A percentile compares a stretch with the other conserved stretches of the same genome.
Evolutionary conservation across 2,329 filamentous ascomycete genomes (phyloP).

Genomic region (Sarocladium kiliense): DNA sequence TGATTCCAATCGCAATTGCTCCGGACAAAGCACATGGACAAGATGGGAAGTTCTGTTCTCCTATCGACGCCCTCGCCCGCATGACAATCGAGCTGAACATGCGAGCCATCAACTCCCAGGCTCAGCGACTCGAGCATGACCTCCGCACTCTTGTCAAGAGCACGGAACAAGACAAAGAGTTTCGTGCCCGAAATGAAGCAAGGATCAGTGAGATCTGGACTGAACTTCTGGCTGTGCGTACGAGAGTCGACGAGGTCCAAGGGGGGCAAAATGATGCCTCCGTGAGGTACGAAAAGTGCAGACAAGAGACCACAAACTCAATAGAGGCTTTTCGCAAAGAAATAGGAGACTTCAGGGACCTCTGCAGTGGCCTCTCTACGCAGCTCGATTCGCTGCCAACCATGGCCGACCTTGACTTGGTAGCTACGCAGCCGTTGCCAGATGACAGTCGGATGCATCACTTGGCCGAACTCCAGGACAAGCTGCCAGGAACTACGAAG

Average conservation of each 20-base stretch:
- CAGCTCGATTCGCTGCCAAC: conserved; percentile 19
- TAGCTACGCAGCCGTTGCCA: neutral
- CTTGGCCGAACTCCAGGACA: neutral
- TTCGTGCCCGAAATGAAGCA: conserved; percentile 22
- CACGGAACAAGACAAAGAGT: conserved; percentile 23
- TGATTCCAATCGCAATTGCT: neutral
- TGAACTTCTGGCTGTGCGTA: conserved; percentile 26
- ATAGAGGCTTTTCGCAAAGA: conserved; percentile 17
- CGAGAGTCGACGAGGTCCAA: conserved; percentile 17
- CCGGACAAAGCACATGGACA: neutral
- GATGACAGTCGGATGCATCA: neutral
- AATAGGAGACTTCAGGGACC: conserved; percentile 17
- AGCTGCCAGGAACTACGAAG: neutral
- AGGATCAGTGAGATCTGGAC: conserved; percentile 22
- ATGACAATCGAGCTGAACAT: conserved; percentile 33
- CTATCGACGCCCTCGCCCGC: conserved; percentile 27
- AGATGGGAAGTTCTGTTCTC: conserved; percentile 15
- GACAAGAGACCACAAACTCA: conserved; percentile 15
- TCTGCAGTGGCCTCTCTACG: conserved; percentile 17
- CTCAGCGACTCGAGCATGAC: conserved; percentile 24
- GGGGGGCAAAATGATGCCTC: conserved; percentile 11
- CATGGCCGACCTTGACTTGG: conserved; percentile 14
- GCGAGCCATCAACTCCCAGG: conserved; percentile 21
- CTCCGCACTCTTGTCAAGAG: conserved; percentile 20
- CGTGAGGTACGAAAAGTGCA: conserved; percentile 15